Conservation (phyloP, 2,329 filamentous ascomycete species). For the Xylaria sp. region DNA sequence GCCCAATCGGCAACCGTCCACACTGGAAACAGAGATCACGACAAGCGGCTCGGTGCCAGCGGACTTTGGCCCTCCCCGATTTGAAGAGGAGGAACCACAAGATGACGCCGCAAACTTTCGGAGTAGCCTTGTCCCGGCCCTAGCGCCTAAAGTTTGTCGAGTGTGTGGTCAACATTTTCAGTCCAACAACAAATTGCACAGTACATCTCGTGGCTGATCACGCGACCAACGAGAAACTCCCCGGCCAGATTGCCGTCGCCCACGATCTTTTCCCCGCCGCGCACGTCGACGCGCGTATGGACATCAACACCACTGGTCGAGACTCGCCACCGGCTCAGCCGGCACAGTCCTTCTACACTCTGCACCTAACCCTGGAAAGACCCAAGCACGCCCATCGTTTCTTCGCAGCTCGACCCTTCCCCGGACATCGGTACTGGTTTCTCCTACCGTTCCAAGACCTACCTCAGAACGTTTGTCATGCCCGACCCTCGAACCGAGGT, state of each 20-base stretch:
- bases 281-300: too few relatives aligned
- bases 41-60: not conserved
- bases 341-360: too few relatives aligned
- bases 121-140: not conserved
- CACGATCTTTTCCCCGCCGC: too few relatives aligned
- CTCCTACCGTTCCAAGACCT: not conserved
- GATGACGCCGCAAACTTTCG: not conserved
- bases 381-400: not conserved
- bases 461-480: not conserved
- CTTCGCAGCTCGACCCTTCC: not conserved
- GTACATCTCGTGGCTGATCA: too few relatives aligned
- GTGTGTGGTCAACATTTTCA: not conserved
- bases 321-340: too few relatives aligned
- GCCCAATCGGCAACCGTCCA: too few relatives aligned
- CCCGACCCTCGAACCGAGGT: not conserved
- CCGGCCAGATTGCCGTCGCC: too few relatives aligned
- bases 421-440: not conserved
- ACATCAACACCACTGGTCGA: too few relatives aligned
- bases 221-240: too few relatives aligned
- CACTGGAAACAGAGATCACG: not conserved
- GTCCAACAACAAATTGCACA: too few relatives aligned
- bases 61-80: not conserved
- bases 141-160: not conserved
- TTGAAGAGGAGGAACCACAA: not conserved
- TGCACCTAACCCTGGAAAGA: too few relatives aligned